phyloP scores from a whole-genome alignment of 1,284 basidiomycete genomes.

The Papiliotrema nemorosa region DNA sequence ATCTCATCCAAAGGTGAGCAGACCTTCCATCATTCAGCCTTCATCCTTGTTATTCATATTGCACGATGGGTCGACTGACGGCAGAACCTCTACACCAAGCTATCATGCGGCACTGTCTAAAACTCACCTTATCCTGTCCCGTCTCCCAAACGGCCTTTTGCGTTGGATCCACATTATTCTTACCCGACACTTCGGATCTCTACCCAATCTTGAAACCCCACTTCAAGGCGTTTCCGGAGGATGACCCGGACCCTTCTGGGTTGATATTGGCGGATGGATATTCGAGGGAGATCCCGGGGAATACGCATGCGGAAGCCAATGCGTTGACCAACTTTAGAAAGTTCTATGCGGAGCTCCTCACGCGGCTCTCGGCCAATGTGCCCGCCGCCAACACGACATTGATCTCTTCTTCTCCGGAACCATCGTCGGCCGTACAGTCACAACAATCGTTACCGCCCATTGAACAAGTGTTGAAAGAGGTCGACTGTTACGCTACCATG shows the following conservation, averaged over 20 bases:
- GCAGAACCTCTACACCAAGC: slow-evolving; percentile 41
- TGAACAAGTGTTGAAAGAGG: slow-evolving; percentile 55
- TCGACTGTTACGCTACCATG: slow-evolving; percentile 80
- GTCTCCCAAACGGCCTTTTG: slow-evolving; percentile 76
- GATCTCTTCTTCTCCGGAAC: not conserved
- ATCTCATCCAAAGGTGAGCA: not conserved
- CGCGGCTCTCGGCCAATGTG: not conserved
- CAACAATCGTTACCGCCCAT: slow-evolving; percentile 36
- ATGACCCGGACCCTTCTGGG: slow-evolving; percentile 16
- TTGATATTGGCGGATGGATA: slow-evolving; percentile 73
- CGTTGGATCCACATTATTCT: slow-evolving; percentile 82
- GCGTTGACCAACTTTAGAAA: slow-evolving; percentile 71
- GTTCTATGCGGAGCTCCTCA: slow-evolving; percentile 45
- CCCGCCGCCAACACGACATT: not conserved
- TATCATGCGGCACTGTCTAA: slow-evolving; percentile 44
- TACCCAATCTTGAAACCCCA: slow-evolving; percentile 28
- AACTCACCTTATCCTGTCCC: slow-evolving; percentile 42
- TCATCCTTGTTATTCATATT: not conserved
- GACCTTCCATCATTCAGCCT: not conserved
- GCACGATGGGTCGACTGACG: not conserved
- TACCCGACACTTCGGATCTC: slow-evolving; percentile 49
- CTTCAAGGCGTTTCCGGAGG: slow-evolving; percentile 29
- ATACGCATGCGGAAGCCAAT: slow-evolving; percentile 97
- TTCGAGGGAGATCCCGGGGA: slow-evolving; percentile 88
- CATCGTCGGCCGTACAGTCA: not conserved